A percentile compares a stretch with the other conserved stretches of the same genome.
Conservation (phyloP, 148 eudicot genomes). For the Spergularia marina region DNA sequence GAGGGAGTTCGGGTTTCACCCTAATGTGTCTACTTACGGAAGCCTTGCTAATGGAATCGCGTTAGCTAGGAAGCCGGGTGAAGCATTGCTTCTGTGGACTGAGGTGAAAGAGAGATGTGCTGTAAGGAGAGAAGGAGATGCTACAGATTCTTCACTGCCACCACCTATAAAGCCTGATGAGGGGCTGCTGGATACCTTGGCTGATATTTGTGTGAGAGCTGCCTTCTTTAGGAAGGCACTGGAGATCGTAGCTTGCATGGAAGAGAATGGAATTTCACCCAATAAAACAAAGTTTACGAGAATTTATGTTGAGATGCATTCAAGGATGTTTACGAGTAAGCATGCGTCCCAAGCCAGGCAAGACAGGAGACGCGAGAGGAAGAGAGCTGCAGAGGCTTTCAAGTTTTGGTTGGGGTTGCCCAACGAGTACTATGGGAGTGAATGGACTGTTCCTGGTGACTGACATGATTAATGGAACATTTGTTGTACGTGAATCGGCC, state of each 20-base stretch:
- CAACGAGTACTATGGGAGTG: slow-evolving; percentile 73
- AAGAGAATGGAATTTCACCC: slow-evolving; percentile 79
- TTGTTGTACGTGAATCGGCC: slow-evolving; percentile 14
- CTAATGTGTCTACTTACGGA: slow-evolving; percentile 84
- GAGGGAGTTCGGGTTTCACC: slow-evolving; percentile 70
- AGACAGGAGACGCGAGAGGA: slow-evolving; percentile 74
- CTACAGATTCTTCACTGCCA: slow-evolving; percentile 26
- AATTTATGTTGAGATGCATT: slow-evolving; percentile 97
- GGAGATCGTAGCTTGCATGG: slow-evolving; percentile 98
- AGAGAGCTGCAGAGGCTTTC: slow-evolving; percentile 96
- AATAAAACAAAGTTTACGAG: slow-evolving; percentile 80
- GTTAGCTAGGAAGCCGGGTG: slow-evolving; percentile 88
- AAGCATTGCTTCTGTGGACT: slow-evolving; percentile 86
- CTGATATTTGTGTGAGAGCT: slow-evolving; percentile 91
- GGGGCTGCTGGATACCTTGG: slow-evolving; percentile 74
- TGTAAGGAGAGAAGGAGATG: slow-evolving; percentile 30
- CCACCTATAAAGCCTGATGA: slow-evolving; percentile 70
- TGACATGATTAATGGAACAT: slow-evolving; percentile 36
- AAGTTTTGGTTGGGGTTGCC: slow-evolving; percentile 98
- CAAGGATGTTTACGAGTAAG: slow-evolving; percentile 96
- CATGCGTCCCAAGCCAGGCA: slow-evolving; percentile 92
- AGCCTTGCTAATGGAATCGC: slow-evolving; percentile 94
- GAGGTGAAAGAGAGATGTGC: slow-evolving; percentile 85
- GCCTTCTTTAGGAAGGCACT: slow-evolving; percentile 92
- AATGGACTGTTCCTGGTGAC: slow-evolving; percentile 62